Base-by-base conservation (phyloP, 2,329 filamentous ascomycete species). In the Arthrinium puccinioides region DNA sequence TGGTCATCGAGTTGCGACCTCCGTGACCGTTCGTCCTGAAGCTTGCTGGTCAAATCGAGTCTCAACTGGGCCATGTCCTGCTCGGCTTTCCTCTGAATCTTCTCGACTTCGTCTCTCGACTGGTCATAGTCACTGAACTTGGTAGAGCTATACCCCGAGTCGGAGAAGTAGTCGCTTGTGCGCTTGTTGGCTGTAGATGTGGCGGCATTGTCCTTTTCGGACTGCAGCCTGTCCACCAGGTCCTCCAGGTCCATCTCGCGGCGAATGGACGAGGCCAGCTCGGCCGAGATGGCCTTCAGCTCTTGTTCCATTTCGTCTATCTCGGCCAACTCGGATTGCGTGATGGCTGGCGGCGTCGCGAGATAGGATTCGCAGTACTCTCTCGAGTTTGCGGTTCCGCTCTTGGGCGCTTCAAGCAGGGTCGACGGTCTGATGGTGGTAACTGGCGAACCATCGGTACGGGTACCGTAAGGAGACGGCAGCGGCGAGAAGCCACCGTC, bases 161-260 rank as follows among this genome's bases (percentile, higher is more conserved):
- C 92, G 3, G 92, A 98, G 59, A 92, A 98, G 64, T 98, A 97
- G 63, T 98, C 92, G 63, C 92, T 97, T 9, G 87, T 94, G 43
- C 90, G 77, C 57, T 84, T 83, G 44, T 53, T 58, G 45, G 76
- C 80, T 21, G 72, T 52, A 20, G 72, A 51, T 48, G 67, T 55
- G 59, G 70, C 63, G 53, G 71, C 54, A 61, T 79, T 72, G 59
- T 70, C 73, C 45, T 72, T 71, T 53, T 96, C 88, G n/a, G 79
- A 67, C 57, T 96, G 89, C 49, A 94, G 66, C 40, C 84, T 74
- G 48, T 98, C 92, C 1, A 97, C 82, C 32, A 97, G 72, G 59
- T 98, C 92, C 61, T 98, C 92, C 21, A 98, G 64, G 50, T 98
- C 92, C 76, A 98, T 90, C 66, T 98, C 92, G 43, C 92, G 79